Base-by-base conservation (phyloP, 1,284 basidiomycete species). In the Moniliella sp. region DNA sequence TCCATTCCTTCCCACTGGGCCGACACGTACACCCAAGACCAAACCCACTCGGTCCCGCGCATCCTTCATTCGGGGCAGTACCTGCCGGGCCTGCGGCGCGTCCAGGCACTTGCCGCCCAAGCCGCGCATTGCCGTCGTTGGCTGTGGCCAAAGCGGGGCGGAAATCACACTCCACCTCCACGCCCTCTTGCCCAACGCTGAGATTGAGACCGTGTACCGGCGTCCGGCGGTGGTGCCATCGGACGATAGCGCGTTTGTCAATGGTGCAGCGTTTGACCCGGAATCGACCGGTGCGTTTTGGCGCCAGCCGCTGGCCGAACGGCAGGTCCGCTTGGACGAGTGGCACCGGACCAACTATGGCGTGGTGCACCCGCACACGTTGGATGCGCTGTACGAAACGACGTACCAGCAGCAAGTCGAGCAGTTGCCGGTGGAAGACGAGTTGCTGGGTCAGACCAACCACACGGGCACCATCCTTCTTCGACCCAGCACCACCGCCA, bases 321-420 rank as follows among this genome's bases (percentile, higher is more conserved):
- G 56, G 16, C 35, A 36, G 14, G 40, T 37, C 16, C 53, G 52
- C 51, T 35, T 46, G 4, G 35, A 33, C 16, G 56, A 59, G 35
- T 59, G 53, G 36, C 49, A 48, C 36, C 47, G 54, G 8, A 58
- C 56, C 25, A 58, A 58, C 37, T 58, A 58, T 40, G 50, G 47
- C 18, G 56, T 58, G 8, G 51, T 58, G 3, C 42, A 50, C 8
- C 42, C 33, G 10, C 46, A 57, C 29, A 32, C 57, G 25, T 36
- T 58, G 29, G 46, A 50, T 33, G 39, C 46, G 33, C 31, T 58
- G 23, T 42, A 53, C 39, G 46, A 52, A 14, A 34, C 39, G 14
- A 40, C 54, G 32, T 58, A 58, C 36, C 50, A 57, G 39, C 49
- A 55, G 36, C 41, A 46, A 15, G 47, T 53, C 11, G 54, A 58